Evolutionary conservation across 2,329 filamentous ascomycete species (phyloP).

Genomic region (Calonectria pseudoreteaudii): DNA sequence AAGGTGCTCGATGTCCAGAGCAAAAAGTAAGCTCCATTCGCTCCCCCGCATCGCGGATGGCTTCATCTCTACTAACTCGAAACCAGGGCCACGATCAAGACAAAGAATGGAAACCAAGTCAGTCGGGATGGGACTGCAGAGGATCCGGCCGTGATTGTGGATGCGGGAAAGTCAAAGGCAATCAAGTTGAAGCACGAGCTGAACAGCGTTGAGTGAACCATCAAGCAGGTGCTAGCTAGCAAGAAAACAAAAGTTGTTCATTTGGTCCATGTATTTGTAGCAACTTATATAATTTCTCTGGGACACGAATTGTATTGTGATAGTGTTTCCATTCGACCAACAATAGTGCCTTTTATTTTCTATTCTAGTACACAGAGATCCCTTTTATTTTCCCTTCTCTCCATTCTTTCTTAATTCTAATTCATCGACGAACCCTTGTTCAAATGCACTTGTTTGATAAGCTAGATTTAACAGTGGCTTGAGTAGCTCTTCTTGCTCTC

Average conservation of each 20-base stretch:
- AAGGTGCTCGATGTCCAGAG: slow-evolving; percentile 58
- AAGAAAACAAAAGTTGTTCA: no score
- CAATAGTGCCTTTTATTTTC: no score
- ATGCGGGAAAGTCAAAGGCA: slow-evolving; percentile 56
- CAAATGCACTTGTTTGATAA: no score
- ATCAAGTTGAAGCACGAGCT: slow-evolving; percentile 56
- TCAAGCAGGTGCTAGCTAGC: neutral
- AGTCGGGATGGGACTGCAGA: slow-evolving; percentile 53
- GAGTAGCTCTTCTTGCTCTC: no score
- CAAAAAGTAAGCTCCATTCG: slow-evolving; percentile 48
- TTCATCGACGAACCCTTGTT: no score
- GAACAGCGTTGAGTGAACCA: slow-evolving; percentile 33
- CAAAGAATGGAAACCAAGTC: slow-evolving; percentile 56
- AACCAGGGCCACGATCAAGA: slow-evolving; percentile 45
- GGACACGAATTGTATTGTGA: no score
- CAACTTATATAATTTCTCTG: no score
- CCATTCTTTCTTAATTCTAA: no score
- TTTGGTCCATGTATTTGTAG: neutral
- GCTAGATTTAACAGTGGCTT: no score
- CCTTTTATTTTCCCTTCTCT: no score
- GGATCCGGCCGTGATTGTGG: slow-evolving; percentile 57
- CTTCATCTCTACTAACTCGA: neutral
- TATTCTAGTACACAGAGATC: no score
- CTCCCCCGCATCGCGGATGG: neutral
- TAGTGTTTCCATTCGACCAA: no score